phyloP scores from a whole-genome alignment of 179 eudicot genomes.

The Amaranthus tricolor region DNA sequence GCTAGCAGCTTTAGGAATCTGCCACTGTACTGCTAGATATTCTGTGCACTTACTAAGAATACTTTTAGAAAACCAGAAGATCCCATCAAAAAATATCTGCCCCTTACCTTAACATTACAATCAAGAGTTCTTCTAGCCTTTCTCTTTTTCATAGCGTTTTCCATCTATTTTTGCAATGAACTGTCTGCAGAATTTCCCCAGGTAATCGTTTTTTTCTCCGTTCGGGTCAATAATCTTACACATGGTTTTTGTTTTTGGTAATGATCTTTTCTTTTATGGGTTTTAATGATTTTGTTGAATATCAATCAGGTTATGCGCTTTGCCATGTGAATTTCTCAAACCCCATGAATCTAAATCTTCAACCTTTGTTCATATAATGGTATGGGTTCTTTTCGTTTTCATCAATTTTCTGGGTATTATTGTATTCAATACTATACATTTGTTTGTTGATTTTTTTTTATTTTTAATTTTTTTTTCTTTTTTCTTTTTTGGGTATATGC shows the following conservation, averaged over 20 bases:
- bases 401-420: background rate
- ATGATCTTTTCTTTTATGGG: background rate
- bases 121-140: background rate
- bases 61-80: no score
- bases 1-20: background rate
- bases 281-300: background rate
- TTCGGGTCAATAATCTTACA: background rate
- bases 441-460: background rate
- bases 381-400: constrained; percentile 2
- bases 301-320: constrained; percentile 34
- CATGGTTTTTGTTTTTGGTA: background rate
- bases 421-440: no score
- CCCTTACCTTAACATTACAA: no score
- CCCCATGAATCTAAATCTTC: constrained; percentile 30
- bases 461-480: no score
- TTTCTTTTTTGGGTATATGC: constrained; percentile 5
- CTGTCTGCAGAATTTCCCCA: constrained; percentile 52
- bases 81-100: no score
- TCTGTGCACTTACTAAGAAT: background rate
- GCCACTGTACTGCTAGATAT: background rate
- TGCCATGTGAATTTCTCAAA: constrained; percentile 35
- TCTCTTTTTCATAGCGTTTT: background rate
- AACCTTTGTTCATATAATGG: constrained; percentile 34
- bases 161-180: constrained; percentile 34
- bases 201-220: constrained; percentile 24